Conservation (phyloP, 2,329 filamentous ascomycete species). For the Coccinonectria pachysandricola region DNA sequence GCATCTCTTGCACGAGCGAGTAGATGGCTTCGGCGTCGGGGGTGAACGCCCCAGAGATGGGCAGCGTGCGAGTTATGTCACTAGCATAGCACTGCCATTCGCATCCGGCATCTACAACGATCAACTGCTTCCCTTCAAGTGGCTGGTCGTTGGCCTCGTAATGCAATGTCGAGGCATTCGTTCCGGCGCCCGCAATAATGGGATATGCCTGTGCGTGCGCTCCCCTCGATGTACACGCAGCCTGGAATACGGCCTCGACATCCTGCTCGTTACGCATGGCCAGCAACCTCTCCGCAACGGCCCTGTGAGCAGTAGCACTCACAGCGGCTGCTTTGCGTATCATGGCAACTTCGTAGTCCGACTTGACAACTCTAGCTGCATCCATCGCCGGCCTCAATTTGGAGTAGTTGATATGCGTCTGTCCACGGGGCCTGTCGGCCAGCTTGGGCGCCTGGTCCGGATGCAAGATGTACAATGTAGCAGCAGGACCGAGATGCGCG, state of each 20-base stretch:
- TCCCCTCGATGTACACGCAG: slow-evolving; percentile 60
- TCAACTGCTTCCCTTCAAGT: slow-evolving; percentile 57
- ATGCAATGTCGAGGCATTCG: slow-evolving; percentile 78
- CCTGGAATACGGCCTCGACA: slow-evolving; percentile 68
- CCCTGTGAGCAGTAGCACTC: slow-evolving; percentile 65
- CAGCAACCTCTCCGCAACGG: slow-evolving; percentile 55
- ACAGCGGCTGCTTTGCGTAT: slow-evolving; percentile 74
- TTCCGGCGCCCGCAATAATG: slow-evolving; percentile 75
- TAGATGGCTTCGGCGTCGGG: slow-evolving; percentile 64
- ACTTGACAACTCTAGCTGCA: slow-evolving; percentile 70
- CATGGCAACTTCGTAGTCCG: slow-evolving; percentile 72
- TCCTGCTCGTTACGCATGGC: slow-evolving; percentile 67
- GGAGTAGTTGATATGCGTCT: slow-evolving; percentile 35
- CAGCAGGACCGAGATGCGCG: slow-evolving; percentile 30
- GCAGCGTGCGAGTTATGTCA: slow-evolving; percentile 83
- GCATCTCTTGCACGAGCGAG: slow-evolving; percentile 70
- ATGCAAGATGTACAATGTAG: slow-evolving; percentile 36
- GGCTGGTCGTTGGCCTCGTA: slow-evolving; percentile 72
- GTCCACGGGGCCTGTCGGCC: slow-evolving; percentile 27
- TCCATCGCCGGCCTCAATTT: slow-evolving; percentile 65
- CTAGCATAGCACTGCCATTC: slow-evolving; percentile 81
- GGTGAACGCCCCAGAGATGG: slow-evolving; percentile 59
- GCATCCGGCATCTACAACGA: slow-evolving; percentile 80
- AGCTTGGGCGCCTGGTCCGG: slow-evolving; percentile 28
- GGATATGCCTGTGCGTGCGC: slow-evolving; percentile 75